Evolutionary conservation across 2,329 filamentous ascomycete species (phyloP).

Genomic region (Botryotinia globosa): DNA sequence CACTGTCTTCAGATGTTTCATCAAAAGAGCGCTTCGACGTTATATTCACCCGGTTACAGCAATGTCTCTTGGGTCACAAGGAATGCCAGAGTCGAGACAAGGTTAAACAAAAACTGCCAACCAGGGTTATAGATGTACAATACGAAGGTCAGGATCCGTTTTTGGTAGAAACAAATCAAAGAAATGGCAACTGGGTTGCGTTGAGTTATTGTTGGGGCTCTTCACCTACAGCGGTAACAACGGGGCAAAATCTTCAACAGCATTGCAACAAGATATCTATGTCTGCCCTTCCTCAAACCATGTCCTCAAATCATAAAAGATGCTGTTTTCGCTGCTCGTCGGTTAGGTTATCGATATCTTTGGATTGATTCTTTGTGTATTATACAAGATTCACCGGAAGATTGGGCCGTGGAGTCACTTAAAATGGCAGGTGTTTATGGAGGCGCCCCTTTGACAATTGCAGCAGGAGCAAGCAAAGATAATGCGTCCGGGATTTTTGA

Average conservation of each 20-base stretch:
- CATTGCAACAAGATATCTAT: background rate
- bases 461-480: background rate
- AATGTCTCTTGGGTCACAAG: background rate
- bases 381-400: background rate
- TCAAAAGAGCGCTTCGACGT: too few species aligned
- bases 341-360: background rate
- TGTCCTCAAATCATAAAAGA: background rate
- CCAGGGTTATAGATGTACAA: background rate
- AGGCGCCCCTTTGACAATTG: background rate
- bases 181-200: background rate
- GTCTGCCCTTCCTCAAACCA: background rate
- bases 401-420: background rate
- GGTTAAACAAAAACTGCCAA: fast-evolving
- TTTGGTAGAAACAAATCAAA: background rate
- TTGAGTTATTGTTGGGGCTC: background rate
- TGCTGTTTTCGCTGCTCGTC: background rate
- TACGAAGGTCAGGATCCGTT: fast-evolving
- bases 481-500: background rate
- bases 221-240: background rate
- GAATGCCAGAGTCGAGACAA: fast-evolving
- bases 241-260: fast-evolving
- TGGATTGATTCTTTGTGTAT: background rate
- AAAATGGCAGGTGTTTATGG: background rate
- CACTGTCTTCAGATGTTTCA: too few species aligned
- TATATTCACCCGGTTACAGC: background rate